Percentiles rank a stretch among this genome's conserved stretches.
phyloP scores from a whole-genome alignment of 108 stramenopile genomes.

The Cyclotella choctawhatcheeana region DNA sequence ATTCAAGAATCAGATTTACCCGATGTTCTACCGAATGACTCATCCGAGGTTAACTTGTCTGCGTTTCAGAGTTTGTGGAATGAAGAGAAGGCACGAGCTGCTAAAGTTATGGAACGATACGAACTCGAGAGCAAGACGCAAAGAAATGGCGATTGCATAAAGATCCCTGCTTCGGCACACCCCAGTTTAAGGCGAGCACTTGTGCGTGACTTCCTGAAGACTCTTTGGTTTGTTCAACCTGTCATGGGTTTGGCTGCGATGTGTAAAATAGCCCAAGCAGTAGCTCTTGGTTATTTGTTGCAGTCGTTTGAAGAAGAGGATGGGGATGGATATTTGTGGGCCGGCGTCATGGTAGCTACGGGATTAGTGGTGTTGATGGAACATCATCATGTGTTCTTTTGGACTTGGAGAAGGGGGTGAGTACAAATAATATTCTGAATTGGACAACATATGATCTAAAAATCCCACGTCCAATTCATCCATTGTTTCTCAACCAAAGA shows the following conservation, averaged over 20 bases:
- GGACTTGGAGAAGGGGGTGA: conserved; percentile 48
- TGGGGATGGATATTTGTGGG: conserved; percentile 60
- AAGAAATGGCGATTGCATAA: no score
- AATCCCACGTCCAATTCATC: background rate
- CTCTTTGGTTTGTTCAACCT: conserved; percentile 71
- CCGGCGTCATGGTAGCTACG: conserved; percentile 61
- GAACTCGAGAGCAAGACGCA: background rate
- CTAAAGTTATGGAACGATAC: conserved; percentile 19
- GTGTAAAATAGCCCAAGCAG: conserved; percentile 64
- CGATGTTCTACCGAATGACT: conserved; percentile 28
- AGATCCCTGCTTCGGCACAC: conserved; percentile 22
- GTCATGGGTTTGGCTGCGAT: conserved; percentile 42
- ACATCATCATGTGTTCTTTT: conserved; percentile 60
- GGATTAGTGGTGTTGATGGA: conserved; percentile 67
- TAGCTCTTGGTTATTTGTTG: conserved; percentile 73
- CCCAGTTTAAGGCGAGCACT: conserved; percentile 65
- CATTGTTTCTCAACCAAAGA: conserved; percentile 20
- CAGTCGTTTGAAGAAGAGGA: conserved; percentile 59
- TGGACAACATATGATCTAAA: background rate
- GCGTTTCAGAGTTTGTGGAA: conserved; percentile 44
- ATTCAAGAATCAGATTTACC: conserved; percentile 46
- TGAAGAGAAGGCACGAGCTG: conserved; percentile 35
- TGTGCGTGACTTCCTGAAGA: conserved; percentile 58
- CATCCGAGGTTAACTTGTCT: conserved; percentile 34
- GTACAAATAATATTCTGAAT: background rate